Conservation (phyloP, 78 protist species). For the Polysphondylium violaceum region DNA sequence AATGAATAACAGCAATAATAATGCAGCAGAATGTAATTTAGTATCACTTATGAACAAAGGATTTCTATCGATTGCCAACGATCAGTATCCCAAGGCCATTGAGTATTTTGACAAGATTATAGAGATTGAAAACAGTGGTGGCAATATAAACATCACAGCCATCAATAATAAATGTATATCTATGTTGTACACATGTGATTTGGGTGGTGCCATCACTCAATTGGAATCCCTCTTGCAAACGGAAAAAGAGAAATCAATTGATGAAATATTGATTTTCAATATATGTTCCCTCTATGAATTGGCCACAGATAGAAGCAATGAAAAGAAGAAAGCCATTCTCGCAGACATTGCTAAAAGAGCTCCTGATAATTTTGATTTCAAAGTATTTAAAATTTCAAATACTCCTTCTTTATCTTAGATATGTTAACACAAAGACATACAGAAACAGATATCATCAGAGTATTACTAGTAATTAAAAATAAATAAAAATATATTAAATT, state of each 20-base stretch:
- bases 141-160: conserved; percentile 43
- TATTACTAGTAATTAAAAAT: no score
- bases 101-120: conserved; percentile 46
- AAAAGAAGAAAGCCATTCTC: conserved; percentile 66
- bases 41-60: conserved; percentile 60
- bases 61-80: conserved; percentile 34
- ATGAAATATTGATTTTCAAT: conserved; percentile 61
- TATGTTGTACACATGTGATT: conserved; percentile 71
- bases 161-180: conserved; percentile 71
- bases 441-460: no score
- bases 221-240: conserved; percentile 27
- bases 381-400: conserved; percentile 65
- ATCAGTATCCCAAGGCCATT: conserved; percentile 60
- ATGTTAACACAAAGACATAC: no score
- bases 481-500: no score
- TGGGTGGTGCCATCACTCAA: conserved; percentile 33
- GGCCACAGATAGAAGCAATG: conserved; percentile 47
- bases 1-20: neutral
- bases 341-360: conserved; percentile 61
- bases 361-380: conserved; percentile 78
- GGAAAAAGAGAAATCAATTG: conserved; percentile 43
- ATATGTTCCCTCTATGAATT: conserved; percentile 67
- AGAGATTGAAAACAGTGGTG: conserved; percentile 27
- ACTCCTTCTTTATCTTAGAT: no score
- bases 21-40: conserved; percentile 1